Evolutionary conservation across 176 grass and related monocot genomes (phyloP), one percentile per base, ranked within the genome.

Genomic region (Avena insularis): DNA sequence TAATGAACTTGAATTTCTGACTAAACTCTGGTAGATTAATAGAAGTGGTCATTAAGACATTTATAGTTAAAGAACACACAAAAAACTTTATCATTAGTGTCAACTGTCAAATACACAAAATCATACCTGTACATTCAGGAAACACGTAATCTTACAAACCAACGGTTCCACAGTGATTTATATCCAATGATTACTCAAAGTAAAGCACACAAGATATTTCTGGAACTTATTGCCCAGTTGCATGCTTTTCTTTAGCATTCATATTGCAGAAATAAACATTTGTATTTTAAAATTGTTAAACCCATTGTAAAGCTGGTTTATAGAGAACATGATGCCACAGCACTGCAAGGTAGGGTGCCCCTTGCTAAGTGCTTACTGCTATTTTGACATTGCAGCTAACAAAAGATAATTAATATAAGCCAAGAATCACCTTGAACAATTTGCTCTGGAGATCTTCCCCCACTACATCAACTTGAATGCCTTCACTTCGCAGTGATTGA

Each of bases 381-480:
- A 73, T 27, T 58, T 71, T 57, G 15, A 29, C 21, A 56, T 15
- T 49, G 8, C 46, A 76, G 33, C 9, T 31, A 58, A 72, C 23
- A 43, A 29, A 90, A 66, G 0, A 65, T 68, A 27, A 3, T 75
- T 4, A 11, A 62, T 73, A 63, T 40, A 79, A 45, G 8, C 5
- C 50, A 86, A 29, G 12, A 78, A n/a, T 85, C 75, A 98, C 96
- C 92, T 95, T 25, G 48, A 94, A 95, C 29, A 58, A 23, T 90
- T 92, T 92, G 81, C 85, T 94, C 38, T 91, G 88, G 36, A 98
- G 82, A 86, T 95, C 88, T 29, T 98, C 96, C n/a, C 91, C 93
- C 25, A 98, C 71, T 85, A 98, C 76, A 88, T 98, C 91, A 88
- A 95, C 93, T 77, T 88, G 88, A 89, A 95, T 87, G 29, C 93